Percentiles rank a stretch among this genome's conserved stretches.
Evolutionary conservation across 2,329 filamentous ascomycete species (phyloP).

Genomic region (Pleurostoma richardsiae): DNA sequence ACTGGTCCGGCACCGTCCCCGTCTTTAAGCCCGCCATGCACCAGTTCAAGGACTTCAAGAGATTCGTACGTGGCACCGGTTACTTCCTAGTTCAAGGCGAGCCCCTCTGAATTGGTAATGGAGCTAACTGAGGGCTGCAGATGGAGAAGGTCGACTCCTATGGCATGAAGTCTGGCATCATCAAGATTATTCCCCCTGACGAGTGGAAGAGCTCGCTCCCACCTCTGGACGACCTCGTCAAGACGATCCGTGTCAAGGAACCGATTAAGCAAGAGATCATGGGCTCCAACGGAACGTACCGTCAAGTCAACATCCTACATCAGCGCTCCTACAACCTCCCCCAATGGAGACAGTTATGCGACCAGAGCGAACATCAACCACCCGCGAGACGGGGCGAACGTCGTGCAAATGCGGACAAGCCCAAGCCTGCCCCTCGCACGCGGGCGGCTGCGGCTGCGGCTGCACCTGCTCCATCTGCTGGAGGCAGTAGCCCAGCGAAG

Average conservation of each 20-base stretch:
- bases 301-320: slow-evolving; percentile 95
- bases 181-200: slow-evolving; percentile 88
- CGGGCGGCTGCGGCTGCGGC: slow-evolving; percentile 23
- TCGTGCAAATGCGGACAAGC: slow-evolving; percentile 55
- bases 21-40: slow-evolving; percentile 95
- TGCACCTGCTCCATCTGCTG: slow-evolving; percentile 1
- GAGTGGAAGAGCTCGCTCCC: slow-evolving; percentile 88
- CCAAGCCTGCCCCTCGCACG: slow-evolving; percentile 34
- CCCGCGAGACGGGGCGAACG: slow-evolving; percentile 84
- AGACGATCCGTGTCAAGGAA: slow-evolving; percentile 89
- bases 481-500: slow-evolving; percentile 18
- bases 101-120: too few relatives aligned
- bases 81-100: too few relatives aligned
- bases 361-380: slow-evolving; percentile 93
- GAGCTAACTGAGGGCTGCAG: slow-evolving; percentile 24
- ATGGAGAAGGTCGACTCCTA: slow-evolving; percentile 84
- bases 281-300: slow-evolving; percentile 90
- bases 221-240: slow-evolving; percentile 76
- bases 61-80: slow-evolving; percentile 58
- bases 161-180: slow-evolving; percentile 95
- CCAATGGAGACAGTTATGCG: slow-evolving; percentile 90
- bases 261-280: slow-evolving; percentile 98
- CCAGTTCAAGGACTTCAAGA: slow-evolving; percentile 90
- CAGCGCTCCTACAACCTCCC: slow-evolving; percentile 94
- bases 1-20: slow-evolving; percentile 87